A percentile compares a stretch with the other conserved stretches of the same genome.
phyloP scores from a whole-genome alignment of 148 eudicot genomes.

The Amaranthus hypochondriacus region DNA sequence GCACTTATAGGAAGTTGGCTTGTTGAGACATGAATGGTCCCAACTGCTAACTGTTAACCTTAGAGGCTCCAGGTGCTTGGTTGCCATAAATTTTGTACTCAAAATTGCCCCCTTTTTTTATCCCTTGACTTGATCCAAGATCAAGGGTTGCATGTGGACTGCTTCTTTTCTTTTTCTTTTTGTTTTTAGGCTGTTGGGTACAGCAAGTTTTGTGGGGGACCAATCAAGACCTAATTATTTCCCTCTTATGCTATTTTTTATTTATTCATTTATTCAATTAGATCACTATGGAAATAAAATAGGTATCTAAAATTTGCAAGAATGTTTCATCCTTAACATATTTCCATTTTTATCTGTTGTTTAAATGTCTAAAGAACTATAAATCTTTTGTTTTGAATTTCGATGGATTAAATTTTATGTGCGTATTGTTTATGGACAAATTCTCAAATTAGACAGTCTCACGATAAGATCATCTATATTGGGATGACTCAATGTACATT shows the following conservation, averaged over 20 bases:
- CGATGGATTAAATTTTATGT: too few relatives aligned
- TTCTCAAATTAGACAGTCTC: too few relatives aligned
- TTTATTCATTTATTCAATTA: background rate
- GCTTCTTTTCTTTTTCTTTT: background rate
- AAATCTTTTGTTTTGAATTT: too few relatives aligned
- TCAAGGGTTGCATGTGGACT: slow-evolving; percentile 17
- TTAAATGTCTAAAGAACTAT: too few relatives aligned
- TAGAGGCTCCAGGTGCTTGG: background rate
- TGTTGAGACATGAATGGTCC: slow-evolving; percentile 22
- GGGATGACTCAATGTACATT: too few relatives aligned
- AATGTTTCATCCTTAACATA: background rate
- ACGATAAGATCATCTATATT: too few relatives aligned
- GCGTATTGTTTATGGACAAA: too few relatives aligned
- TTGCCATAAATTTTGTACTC: background rate
- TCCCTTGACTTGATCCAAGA: slow-evolving; percentile 3
- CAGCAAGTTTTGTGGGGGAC: background rate
- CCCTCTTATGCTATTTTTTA: background rate
- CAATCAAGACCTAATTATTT: slow-evolving; percentile 1
- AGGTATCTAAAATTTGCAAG: background rate
- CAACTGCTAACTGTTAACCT: slow-evolving; percentile 19
- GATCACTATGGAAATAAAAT: background rate
- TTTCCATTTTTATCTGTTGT: background rate
- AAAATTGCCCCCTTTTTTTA: background rate
- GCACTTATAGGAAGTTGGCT: background rate
- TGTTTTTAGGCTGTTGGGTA: background rate